phyloP scores from a whole-genome alignment of 768 basidiomycete species.

The Paxillus ammoniavirescens region DNA sequence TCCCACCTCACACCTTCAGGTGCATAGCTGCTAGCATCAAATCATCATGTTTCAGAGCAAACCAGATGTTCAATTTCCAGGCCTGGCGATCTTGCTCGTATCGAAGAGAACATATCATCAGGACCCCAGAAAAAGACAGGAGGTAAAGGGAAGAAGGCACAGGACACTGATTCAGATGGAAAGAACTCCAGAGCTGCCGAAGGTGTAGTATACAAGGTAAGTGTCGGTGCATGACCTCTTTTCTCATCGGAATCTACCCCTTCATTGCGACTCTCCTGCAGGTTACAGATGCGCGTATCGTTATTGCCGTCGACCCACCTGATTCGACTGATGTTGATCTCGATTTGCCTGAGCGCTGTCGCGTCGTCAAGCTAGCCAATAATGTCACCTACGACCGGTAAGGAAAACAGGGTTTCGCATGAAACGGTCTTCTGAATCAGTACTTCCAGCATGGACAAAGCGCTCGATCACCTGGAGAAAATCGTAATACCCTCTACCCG shows the following conservation, averaged over 20 bases:
- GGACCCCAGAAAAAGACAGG: slow-evolving; percentile 39
- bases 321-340: slow-evolving; percentile 62
- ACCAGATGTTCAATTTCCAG: slow-evolving; percentile 36
- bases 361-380: slow-evolving; percentile 87
- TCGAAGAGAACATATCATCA: slow-evolving; percentile 66
- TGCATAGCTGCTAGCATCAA: slow-evolving; percentile 24
- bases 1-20: slow-evolving; percentile 90
- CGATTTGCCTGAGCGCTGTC: slow-evolving; percentile 82
- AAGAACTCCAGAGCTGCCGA: slow-evolving; percentile 48
- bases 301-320: slow-evolving; percentile 71
- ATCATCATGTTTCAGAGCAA: neutral
- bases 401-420: neutral
- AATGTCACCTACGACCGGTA: slow-evolving; percentile 89
- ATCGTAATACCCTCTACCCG: slow-evolving; percentile 29
- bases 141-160: slow-evolving; percentile 46
- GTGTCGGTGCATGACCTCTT: neutral
- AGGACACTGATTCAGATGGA: slow-evolving; percentile 31
- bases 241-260: neutral
- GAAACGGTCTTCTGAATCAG: neutral
- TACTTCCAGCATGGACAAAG: slow-evolving; percentile 78
- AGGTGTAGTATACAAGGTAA: slow-evolving; percentile 86
- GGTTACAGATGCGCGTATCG: slow-evolving; percentile 80
- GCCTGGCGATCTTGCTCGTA: slow-evolving; percentile 84
- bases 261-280: slow-evolving; percentile 24
- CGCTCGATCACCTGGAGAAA: slow-evolving; percentile 65